Evolutionary conservation across 768 basidiomycete species (phyloP), one percentile per base, ranked within the genome.

Genomic region (Cyathus striatus): DNA sequence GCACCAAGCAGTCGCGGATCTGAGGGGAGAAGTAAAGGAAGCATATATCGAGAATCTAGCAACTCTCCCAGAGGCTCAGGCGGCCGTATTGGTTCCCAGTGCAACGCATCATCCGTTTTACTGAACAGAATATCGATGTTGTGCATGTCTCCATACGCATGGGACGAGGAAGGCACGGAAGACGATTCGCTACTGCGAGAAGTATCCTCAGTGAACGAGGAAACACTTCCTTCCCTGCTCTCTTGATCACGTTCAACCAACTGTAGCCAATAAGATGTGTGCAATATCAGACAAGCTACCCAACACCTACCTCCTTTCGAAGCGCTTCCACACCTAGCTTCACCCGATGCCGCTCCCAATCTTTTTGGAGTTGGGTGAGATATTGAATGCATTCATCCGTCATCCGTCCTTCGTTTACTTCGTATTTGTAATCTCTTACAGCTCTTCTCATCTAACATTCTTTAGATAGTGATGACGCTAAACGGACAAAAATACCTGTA

Each of bases 321-420:
- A 92, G 66, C 6, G 84, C 83, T 54, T 90, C 85, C 6, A 95
- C 90, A 3, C 90, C 89, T 23, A 88, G 68, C 57, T 90, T 88
- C 23, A 94, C 81, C 34, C 92, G 74, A 59, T 90, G 86, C 44
- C 90, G 72, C 62, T 99, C 95, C 95, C 95, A 99, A 58, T 98
- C 94, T 57, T 90, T 94, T 64, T 97, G 94, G 6, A 99, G 70
- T 54, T 98, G 95, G 2, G 81, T 86, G 21, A 98, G 76, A 54
- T 98, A 98, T 65, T 96, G 90, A 27, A 79, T 72, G 57, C 95
- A 98, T 60, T 99, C 96, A 18, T 98, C 93, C 2, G 83, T 87
- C 90, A 99, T 96, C 47, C 75, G 76, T 1, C 81, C 75, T 62
- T 99, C 96, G 57, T 84, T 86, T 38, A 97, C 86, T 66, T 99